Conservation (phyloP, 2,329 filamentous ascomycete genomes). For the Phialemoniopsis sp. region DNA sequence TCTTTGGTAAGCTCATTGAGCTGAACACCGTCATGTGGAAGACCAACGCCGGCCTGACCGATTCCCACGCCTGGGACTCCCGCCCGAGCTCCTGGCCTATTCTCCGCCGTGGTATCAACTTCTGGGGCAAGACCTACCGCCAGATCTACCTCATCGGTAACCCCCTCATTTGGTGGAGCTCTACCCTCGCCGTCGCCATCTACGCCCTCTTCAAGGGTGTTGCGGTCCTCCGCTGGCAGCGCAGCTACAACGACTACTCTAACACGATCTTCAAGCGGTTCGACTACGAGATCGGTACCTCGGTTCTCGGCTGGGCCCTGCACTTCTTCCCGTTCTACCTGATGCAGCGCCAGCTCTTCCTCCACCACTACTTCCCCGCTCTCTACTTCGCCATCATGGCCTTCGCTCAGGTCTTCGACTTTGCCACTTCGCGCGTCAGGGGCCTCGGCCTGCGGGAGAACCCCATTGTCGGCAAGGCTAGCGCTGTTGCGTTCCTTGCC, state of each 20-base stretch:
- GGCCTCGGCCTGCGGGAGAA: conserved; percentile 64
- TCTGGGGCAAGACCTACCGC: conserved; percentile 92
- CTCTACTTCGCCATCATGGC: conserved; percentile 92
- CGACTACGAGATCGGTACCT: conserved; percentile 92
- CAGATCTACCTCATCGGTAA: conserved; percentile 98
- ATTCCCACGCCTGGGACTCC: conserved; percentile 98
- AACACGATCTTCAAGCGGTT: conserved; percentile 88
- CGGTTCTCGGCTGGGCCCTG: conserved; percentile 89
- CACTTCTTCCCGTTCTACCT: conserved; percentile 99
- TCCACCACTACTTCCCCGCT: conserved; percentile 97
- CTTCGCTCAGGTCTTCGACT: conserved; percentile 87
- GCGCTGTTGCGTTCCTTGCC: conserved; percentile 69
- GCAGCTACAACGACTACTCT: conserved; percentile 82
- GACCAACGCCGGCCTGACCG: conserved; percentile 92
- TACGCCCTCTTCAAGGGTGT: conserved; percentile 85
- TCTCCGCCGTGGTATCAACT: conserved; percentile 93
- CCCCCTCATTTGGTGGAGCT: conserved; percentile 90
- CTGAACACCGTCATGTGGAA: conserved; percentile 98
- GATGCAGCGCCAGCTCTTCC: conserved; percentile 96
- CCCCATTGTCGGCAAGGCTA: conserved; percentile 70
- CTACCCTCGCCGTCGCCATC: conserved; percentile 69
- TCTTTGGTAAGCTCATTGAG: conserved; percentile 97
- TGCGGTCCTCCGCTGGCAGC: conserved; percentile 88
- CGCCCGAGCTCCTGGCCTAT: conserved; percentile 91
- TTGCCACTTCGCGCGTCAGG: conserved; percentile 68